Evolutionary conservation across 2,329 filamentous ascomycete genomes (phyloP), one percentile per base, ranked within the genome.

Genomic region (Stromatinia cepivora): DNA sequence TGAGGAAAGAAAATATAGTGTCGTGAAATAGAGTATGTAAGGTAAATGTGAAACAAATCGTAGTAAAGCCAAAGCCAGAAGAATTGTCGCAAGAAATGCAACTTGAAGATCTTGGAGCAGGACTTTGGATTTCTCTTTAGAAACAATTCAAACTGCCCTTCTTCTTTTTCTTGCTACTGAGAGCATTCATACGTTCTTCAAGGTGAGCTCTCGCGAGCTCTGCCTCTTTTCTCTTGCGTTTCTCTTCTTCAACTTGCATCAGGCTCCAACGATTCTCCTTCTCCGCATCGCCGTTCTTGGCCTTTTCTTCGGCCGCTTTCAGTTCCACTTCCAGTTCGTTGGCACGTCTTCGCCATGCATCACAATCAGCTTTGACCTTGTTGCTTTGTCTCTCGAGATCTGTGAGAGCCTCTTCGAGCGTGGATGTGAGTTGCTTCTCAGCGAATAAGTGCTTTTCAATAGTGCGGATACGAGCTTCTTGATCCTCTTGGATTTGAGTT

Each of bases 101-200:
- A 9, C 31, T 66, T 28, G 28, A 34, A 46, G n/a, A 59, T 46
- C 22, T 52, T 52, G 46, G 22, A 39, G 39, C 20, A 64, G 20
- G 54, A 59, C 65, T 70, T 69, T 36, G 67, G 31, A 54, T 46
- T 34, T 28, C n/a, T 66, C 28, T 36, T 36, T 78, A 79, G 72
- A 99, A 99, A 86, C 95, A 99, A 84, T 97, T 98, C 81, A 99
- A 86, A 75, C 91, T 94, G 77, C 91, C 89, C 87, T 97, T 97
- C 87, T 96, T 77, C 71, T 77, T 78, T 70, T 77, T 97, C 83
- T 92, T 90, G 78, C 86, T 88, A 81, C 90, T 94, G 79, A 95
- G 90, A 70, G 92, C 90, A 77, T 94, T 93, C 89, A 99, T 99
- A 69, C 94, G 88, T 83, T 97, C 93, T 82, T 99, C 94, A 36